Evolutionary conservation across 2,329 filamentous ascomycete genomes (phyloP).

Genomic region (Fusarium cicatricum): DNA sequence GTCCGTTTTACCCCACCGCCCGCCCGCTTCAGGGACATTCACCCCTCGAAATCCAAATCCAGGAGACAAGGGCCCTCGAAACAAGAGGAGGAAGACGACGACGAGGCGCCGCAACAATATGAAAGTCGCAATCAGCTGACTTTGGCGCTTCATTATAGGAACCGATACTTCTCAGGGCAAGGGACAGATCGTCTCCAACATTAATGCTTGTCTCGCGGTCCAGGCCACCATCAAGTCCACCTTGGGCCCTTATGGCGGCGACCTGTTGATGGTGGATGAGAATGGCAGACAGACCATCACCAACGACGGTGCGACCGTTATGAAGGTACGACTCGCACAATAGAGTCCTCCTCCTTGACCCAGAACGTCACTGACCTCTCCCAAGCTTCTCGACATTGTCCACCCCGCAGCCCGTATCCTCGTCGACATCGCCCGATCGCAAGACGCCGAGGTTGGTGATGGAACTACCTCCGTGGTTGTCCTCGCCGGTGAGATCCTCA

Average conservation of each 20-base stretch:
- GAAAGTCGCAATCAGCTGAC: constrained; percentile 32
- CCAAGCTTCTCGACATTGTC: constrained; percentile 92
- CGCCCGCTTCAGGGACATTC: constrained; percentile 35
- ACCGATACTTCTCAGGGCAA: constrained; percentile 98
- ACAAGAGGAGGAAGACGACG: constrained; percentile 9
- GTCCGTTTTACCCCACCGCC: constrained; percentile 66
- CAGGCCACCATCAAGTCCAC: constrained; percentile 96
- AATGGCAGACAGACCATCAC: constrained; percentile 98
- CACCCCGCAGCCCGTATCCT: constrained; percentile 97
- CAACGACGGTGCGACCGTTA: constrained; percentile 98
- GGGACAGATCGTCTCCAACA: constrained; percentile 96
- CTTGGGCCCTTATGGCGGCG: constrained; percentile 94
- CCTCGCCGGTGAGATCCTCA: constrained; percentile 94
- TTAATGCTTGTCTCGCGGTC: constrained; percentile 96
- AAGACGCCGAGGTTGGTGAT: constrained; percentile 98
- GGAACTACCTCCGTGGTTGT: constrained; percentile 98
- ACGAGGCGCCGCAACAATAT: constrained; percentile 9
- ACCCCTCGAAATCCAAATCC: constrained; percentile 34
- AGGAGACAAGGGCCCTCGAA: constrained; percentile 18
- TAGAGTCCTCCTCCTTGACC: not conserved
- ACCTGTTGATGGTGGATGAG: constrained; percentile 92
- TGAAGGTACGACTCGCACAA: constrained; percentile 73
- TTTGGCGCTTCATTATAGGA: constrained; percentile 61
- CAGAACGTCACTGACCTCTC: constrained; percentile 10
- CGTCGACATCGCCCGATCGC: constrained; percentile 96